phyloP scores from a whole-genome alignment of 2,329 filamentous ascomycete species.

The Aspergillus tubingensis region DNA sequence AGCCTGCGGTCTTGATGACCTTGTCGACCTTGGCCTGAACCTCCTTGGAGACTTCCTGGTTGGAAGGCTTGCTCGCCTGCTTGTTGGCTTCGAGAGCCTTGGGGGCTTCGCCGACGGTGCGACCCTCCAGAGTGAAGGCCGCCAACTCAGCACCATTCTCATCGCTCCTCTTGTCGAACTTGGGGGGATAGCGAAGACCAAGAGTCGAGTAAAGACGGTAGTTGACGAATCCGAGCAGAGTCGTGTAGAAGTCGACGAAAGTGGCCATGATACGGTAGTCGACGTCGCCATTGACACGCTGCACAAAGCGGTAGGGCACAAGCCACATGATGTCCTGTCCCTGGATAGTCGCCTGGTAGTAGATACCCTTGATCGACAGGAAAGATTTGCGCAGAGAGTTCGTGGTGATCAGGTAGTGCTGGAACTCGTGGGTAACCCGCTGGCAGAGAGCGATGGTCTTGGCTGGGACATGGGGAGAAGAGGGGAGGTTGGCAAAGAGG shows the following conservation, averaged over 20 bases:
- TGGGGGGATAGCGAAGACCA: conserved; percentile 92
- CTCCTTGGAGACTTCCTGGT: conserved; percentile 66
- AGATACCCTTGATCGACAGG: conserved; percentile 97
- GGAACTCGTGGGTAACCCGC: conserved; percentile 89
- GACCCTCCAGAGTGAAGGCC: conserved; percentile 87
- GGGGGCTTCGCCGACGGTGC: conserved; percentile 53
- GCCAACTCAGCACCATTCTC: conserved; percentile 86
- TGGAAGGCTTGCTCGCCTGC: conserved; percentile 52
- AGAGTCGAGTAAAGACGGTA: conserved; percentile 89
- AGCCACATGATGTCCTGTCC: conserved; percentile 97
- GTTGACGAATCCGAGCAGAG: conserved; percentile 92
- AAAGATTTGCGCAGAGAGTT: conserved; percentile 94
- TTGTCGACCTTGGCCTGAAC: conserved; percentile 68
- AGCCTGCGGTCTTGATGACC: conserved; percentile 44
- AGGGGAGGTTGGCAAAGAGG: conserved; percentile 94
- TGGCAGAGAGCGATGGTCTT: conserved; percentile 97
- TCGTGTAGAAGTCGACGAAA: conserved; percentile 98
- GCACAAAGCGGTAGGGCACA: conserved; percentile 97
- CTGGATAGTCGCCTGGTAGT: conserved; percentile 97
- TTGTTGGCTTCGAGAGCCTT: conserved; percentile 57
- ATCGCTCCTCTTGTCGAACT: conserved; percentile 84
- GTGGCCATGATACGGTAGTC: conserved; percentile 99
- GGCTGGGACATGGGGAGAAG: conserved; percentile 81
- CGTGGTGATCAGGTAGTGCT: conserved; percentile 94
- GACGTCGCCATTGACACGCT: conserved; percentile 87